A percentile compares a stretch with the other conserved stretches of the same genome.
Evolutionary conservation across 139 green algal genomes (phyloP).

Genomic region (Coelastrella sp.): DNA sequence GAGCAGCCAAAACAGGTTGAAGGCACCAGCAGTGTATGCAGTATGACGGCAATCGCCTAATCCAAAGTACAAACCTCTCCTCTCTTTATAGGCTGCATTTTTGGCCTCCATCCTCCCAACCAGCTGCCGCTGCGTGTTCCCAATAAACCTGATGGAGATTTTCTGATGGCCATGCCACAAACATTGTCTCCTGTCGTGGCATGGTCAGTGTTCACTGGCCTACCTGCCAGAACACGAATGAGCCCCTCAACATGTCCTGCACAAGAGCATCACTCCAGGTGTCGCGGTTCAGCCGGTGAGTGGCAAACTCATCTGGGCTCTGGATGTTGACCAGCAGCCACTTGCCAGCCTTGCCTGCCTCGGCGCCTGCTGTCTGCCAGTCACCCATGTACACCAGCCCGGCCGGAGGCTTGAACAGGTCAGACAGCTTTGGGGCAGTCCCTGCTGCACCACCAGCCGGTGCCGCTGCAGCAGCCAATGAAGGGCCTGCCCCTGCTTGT

Average conservation of each 20-base stretch:
- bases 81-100: no score
- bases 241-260: conserved; percentile 69
- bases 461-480: neutral
- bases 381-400: conserved; percentile 72
- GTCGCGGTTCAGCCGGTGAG: conserved; percentile 87
- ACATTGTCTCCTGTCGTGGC: neutral
- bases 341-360: conserved; percentile 48
- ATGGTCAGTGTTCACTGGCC: neutral
- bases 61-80: no score
- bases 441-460: neutral
- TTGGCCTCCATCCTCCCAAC: no score
- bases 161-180: neutral
- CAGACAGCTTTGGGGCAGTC: conserved; percentile 53
- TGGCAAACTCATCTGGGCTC: conserved; percentile 79
- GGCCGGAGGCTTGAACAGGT: conserved; percentile 76
- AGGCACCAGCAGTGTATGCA: no score
- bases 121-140: no score
- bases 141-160: no score
- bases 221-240: conserved; percentile 89
- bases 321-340: conserved; percentile 93
- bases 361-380: conserved; percentile 64
- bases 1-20: no score
- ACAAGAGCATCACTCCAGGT: conserved; percentile 82
- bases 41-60: no score
- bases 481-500: neutral